Base-by-base conservation (phyloP, 192 early-diverging fungal species). In the Cetraspora pellucida region DNA sequence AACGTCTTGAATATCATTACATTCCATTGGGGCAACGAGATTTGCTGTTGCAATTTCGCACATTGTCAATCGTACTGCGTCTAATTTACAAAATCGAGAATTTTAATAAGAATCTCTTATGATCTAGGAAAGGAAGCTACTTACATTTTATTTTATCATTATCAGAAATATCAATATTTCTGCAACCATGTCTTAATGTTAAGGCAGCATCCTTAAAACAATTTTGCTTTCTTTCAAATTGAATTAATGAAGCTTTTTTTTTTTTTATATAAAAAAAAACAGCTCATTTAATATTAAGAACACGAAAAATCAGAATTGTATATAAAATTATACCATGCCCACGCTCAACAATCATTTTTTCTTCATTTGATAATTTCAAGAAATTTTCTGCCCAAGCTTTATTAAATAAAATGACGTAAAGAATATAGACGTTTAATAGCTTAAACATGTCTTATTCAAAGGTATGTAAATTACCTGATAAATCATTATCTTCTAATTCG, bases 21-120 rank as follows among this genome's bases (percentile, higher is more conserved):
- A 84, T 66, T 84, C 83, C 19, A 68, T 46, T 3, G 82, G 82
- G 6, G 77, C 55, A 19, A 71, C 57, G 76, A 81, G 79, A 73
- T 81, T 80, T 31, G 82, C 78, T 17, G 77, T 84, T 17, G 82
- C 76, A 16, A 84, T 80, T 57, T 84, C 80, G 30, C 82, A 84
- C 19, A 50, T 50, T 9, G 82, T 80, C 68, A 84, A 43, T 14
- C 73, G 75, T 19, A 84, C 75, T 2, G 82, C 82, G 49, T 79
- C 82, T 83, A 30, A 58, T 49, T 58, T 59, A 21, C 9, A 71
- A 74, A 23, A 65, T 17, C 6, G 50, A 16, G 37, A 10, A 49
- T 67, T 28, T 75, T 46, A 61, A 43, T 19, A 65, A 55, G n/a
- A 75, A 23, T 75, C 14, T 30, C 10, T 27, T 21, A 10, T 19